Conservation (phyloP, 2,329 filamentous ascomycete species). For the Thyridium curvatum region DNA sequence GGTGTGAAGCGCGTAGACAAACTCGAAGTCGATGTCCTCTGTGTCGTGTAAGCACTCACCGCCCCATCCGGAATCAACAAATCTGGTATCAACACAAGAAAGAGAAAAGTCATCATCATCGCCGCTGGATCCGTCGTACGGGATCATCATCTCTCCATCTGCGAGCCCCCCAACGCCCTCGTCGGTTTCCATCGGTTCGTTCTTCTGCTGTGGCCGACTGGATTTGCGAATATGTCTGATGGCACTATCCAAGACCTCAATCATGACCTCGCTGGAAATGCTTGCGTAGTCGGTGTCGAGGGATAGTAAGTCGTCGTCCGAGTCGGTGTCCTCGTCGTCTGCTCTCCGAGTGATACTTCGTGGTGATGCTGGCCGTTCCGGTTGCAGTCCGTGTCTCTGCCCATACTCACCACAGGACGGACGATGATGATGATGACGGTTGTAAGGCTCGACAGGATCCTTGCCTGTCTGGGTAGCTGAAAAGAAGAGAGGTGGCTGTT, state of each 20-base stretch:
- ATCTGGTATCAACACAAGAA: conserved; percentile 47
- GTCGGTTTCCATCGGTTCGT: not conserved
- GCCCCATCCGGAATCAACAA: conserved; percentile 67
- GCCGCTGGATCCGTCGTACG: conserved; percentile 21
- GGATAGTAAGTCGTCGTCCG: not conserved
- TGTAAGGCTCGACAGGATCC: conserved; percentile 14
- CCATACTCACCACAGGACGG: conserved; percentile 38
- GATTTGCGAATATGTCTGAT: not conserved
- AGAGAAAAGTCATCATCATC: conserved; percentile 59
- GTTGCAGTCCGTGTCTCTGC: conserved; percentile 14
- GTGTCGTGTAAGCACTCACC: conserved; percentile 78
- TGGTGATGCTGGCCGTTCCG: not conserved
- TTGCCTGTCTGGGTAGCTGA: conserved; percentile 24
- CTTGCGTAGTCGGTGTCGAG: too few relatives aligned
- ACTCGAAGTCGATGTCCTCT: conserved; percentile 99
- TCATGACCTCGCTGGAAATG: too few relatives aligned
- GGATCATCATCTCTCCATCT: conserved; percentile 7
- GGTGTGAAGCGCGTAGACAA: conserved; percentile 95
- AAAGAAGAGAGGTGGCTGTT: conserved; percentile 20
- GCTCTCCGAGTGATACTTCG: not conserved
- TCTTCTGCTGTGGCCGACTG: not conserved
- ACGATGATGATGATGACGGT: conserved; percentile 42
- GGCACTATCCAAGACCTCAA: too few relatives aligned
- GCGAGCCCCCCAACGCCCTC: not conserved
- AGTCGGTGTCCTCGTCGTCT: conserved; percentile 1